Percentiles rank a stretch among this genome's conserved stretches.
Conservation (phyloP, 78 protist species). For the Dictyostelium capitatum region DNA sequence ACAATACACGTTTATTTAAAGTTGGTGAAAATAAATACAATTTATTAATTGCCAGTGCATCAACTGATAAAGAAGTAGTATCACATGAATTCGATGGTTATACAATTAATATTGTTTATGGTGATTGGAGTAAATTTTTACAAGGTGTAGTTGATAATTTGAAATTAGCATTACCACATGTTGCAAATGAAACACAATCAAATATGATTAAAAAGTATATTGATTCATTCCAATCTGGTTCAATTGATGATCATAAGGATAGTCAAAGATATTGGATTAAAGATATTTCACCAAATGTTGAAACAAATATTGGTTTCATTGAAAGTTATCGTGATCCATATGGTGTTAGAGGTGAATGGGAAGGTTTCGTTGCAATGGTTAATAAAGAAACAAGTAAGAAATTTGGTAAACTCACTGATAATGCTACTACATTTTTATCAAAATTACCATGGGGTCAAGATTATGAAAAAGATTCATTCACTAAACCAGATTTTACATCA, state of each 20-base stretch:
- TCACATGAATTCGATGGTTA: constrained; percentile 23
- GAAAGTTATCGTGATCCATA: constrained; percentile 89
- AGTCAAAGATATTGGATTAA: constrained; percentile 86
- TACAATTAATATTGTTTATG: constrained; percentile 58
- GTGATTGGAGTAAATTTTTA: constrained; percentile 65
- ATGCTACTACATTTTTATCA: constrained; percentile 69
- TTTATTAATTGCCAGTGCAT: constrained; percentile 39
- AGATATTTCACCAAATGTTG: constrained; percentile 87
- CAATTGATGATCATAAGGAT: constrained; percentile 86
- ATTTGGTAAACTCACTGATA: constrained; percentile 69
- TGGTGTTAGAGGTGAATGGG: constrained; percentile 92
- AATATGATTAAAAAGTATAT: constrained; percentile 86
- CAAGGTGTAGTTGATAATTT: constrained; percentile 55
- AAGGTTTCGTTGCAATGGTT: constrained; percentile 91
- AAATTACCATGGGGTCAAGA: constrained; percentile 87
- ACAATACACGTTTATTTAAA: constrained; percentile 78
- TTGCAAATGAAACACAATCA: constrained; percentile 82
- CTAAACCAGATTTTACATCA: constrained; percentile 90
- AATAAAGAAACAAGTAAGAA: constrained; percentile 74
- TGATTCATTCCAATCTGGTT: constrained; percentile 73
- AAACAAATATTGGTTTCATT: constrained; percentile 91
- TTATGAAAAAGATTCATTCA: constrained; percentile 88
- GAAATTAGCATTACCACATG: constrained; percentile 34
- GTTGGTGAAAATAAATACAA: constrained; percentile 37
- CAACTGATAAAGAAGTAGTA: not conserved